Conservation (phyloP, 2,329 filamentous ascomycete genomes). For the Fusarium siculi region DNA sequence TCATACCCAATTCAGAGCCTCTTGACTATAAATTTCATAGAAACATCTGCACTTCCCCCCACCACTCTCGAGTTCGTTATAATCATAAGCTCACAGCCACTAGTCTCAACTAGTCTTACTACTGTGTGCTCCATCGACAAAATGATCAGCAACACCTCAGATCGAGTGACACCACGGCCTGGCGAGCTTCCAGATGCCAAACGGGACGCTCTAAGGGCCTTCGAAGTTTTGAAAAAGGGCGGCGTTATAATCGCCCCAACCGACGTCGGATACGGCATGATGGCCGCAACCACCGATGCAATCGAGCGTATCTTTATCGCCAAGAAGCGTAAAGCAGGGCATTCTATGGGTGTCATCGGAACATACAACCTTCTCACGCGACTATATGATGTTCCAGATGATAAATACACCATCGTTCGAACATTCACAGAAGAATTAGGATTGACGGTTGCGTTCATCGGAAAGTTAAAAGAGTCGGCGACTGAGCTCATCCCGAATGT, state of each 20-base stretch:
- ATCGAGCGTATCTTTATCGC: neutral
- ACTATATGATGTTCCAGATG: neutral
- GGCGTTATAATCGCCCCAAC: neutral
- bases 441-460: neutral
- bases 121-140: neutral
- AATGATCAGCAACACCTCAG: neutral
- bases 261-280: neutral
- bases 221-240: neutral
- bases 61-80: neutral
- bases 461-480: neutral
- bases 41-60: rapidly evolving
- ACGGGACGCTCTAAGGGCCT: neutral
- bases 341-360: neutral
- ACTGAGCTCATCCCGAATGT: neutral
- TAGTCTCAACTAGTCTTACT: rapidly evolving
- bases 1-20: too few relatives aligned
- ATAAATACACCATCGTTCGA: neutral
- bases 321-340: neutral
- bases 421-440: neutral
- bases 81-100: neutral
- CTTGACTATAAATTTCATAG: neutral
- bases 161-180: neutral
- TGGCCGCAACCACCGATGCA: neutral
- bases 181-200: neutral
- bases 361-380: neutral